Evolutionary conservation across 2,329 filamentous ascomycete genomes (phyloP).

Genomic region (Hirsutella rhossiliensis): DNA sequence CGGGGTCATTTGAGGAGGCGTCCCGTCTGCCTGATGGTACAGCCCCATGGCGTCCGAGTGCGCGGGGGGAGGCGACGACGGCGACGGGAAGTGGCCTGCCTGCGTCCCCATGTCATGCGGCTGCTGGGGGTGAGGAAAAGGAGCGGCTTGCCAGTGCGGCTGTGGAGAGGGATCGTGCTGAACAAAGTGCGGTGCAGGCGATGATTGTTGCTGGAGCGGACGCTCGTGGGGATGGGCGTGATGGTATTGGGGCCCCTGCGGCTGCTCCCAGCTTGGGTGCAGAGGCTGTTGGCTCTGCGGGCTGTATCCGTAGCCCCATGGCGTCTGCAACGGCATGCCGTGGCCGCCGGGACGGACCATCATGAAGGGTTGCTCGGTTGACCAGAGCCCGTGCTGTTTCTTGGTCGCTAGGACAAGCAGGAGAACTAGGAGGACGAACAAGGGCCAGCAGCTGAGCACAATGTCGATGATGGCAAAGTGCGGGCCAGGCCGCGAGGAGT

Average conservation of each 20-base stretch:
- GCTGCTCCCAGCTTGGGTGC: slow-evolving; percentile 2
- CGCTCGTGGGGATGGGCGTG: background rate
- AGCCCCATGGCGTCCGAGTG: slow-evolving; percentile 17
- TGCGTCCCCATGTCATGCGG: background rate
- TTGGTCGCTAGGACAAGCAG: slow-evolving; percentile 14
- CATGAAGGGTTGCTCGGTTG: slow-evolving; percentile 8
- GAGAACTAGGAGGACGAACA: slow-evolving; percentile 13
- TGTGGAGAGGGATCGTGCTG: background rate
- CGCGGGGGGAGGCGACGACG: slow-evolving; percentile 9
- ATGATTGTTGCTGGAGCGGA: background rate
- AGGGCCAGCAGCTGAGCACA: slow-evolving; percentile 12
- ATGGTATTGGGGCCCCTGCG: background rate
- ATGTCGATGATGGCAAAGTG: slow-evolving; percentile 10
- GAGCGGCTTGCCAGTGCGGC: background rate
- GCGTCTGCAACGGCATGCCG: slow-evolving; percentile 3
- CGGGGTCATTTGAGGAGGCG: slow-evolving; percentile 6
- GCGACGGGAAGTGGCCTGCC: background rate
- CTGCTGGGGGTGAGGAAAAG: background rate
- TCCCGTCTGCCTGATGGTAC: slow-evolving; percentile 19
- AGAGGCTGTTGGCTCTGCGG: slow-evolving; percentile 4
- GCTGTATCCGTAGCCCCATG: slow-evolving; percentile 11
- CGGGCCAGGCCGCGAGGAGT: background rate
- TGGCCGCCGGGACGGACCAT: background rate
- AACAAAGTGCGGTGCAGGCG: background rate
- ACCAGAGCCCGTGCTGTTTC: slow-evolving; percentile 15